Evolutionary conservation across 805 yeast genomes (phyloP).

Genomic region (Clavispora asparagi): DNA sequence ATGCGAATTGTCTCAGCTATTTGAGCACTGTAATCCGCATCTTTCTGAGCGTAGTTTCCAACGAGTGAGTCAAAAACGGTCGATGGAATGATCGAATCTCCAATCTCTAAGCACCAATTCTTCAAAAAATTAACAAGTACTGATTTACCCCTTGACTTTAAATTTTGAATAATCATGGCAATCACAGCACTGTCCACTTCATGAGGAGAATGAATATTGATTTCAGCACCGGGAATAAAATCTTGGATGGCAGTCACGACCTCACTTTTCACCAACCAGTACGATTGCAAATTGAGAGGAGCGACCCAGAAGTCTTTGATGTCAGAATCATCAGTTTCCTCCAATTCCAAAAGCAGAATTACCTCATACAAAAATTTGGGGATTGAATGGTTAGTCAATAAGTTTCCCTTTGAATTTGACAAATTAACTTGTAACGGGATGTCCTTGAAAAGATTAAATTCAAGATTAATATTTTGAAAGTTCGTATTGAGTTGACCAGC

Average conservation of each 20-base stretch:
- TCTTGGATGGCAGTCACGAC: constrained; percentile 19
- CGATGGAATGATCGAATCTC: constrained; percentile 39
- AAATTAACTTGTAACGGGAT: constrained; percentile 31
- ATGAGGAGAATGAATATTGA: constrained; percentile 13
- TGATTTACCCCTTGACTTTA: neutral
- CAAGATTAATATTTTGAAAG: constrained; percentile 33
- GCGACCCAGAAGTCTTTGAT: constrained; percentile 19
- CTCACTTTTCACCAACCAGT: constrained; percentile 32
- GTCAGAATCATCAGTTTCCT: constrained; percentile 3
- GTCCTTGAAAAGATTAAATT: constrained; percentile 37
- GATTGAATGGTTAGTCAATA: constrained; percentile 19
- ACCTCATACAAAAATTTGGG: constrained; percentile 26
- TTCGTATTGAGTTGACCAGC: constrained; percentile 25
- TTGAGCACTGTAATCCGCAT: constrained; percentile 3
- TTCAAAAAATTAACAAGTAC: constrained; percentile 27
- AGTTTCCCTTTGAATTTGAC: constrained; percentile 6
- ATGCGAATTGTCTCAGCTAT: constrained; percentile 18
- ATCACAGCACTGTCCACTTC: constrained; percentile 20
- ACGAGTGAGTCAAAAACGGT: constrained; percentile 31
- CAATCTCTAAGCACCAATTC: constrained; percentile 37
- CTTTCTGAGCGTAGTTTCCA: constrained; percentile 13
- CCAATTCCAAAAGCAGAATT: constrained; percentile 14
- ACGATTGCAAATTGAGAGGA: constrained; percentile 27
- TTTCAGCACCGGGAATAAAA: constrained; percentile 8
- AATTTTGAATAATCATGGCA: constrained; percentile 9